Base-by-base conservation (phyloP, 2,329 filamentous ascomycete genomes). In the Domatiomyces catenatus region DNA sequence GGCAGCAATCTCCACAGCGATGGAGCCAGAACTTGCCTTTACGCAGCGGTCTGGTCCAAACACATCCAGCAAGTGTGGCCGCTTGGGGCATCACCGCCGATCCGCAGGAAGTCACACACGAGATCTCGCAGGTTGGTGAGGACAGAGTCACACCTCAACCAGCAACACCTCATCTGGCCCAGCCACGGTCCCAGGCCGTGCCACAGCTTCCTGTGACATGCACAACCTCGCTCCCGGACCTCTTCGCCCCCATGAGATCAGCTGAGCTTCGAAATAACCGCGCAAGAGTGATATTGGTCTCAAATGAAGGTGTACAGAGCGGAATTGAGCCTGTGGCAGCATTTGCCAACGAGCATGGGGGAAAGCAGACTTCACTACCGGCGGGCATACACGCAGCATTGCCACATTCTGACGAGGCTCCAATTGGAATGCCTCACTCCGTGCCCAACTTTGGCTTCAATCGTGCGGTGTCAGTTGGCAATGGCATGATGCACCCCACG, bases 401-500 rank as follows among this genome's bases (percentile, higher is more conserved):
- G 7, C 45, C n/a, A 8, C 22, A 47, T 47, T 24, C 45, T 12
- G 45, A 24, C 19, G 8, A 26, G 7, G 20, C 5, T 12, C 45
- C 5, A 12, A 17, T 32, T 32, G 45, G 20, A 12, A 47, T 47
- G 45, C 45, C 45, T 26, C 22, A 47, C 15, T 28, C 3, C 12
- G 45, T 47, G 2, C 45, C 45, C 17, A 10, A 28, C 20, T 10
- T 12, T 47, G 45, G 45, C 20, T 47, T 32, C 45, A 47, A 47
- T 32, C 45, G 20, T 28, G 10, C 15, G 17, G 45, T 47, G n/a
- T 17, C 22, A 32, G 17, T 47, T 32, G 45, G 45, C 45, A 47
- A 47, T 32, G 45, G 45, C 45, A 28, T 47, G 17, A 28, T 47
- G 5, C 45, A 47, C 17, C 45, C 45, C 19, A 47, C 45, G 19